A percentile compares a stretch with the other conserved stretches of the same genome.
phyloP scores from a whole-genome alignment of 202 grass and related monocot genomes.

The Eragrostis tef region DNA sequence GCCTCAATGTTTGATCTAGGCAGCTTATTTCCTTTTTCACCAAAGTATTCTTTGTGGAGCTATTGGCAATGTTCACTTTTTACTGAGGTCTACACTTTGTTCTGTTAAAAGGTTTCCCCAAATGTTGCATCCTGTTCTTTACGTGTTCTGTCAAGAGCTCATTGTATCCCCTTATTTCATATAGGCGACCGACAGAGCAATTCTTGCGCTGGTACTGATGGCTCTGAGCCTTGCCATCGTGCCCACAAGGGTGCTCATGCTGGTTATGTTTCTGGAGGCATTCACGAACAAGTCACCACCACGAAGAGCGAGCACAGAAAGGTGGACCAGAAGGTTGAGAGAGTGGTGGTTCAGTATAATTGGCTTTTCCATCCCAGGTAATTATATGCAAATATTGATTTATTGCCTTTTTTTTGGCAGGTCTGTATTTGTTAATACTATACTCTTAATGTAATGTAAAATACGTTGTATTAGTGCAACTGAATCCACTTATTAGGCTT shows the following conservation, averaged over 20 bases:
- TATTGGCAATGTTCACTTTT: constrained; percentile 11
- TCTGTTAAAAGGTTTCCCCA: background rate
- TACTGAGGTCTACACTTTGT: background rate
- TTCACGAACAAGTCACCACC: constrained; percentile 74
- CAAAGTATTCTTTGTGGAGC: background rate
- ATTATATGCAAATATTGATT: constrained; percentile 22
- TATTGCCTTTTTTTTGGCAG: background rate
- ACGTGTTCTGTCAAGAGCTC: background rate
- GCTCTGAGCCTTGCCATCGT: constrained; percentile 64
- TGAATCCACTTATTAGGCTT: background rate
- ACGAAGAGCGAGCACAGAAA: constrained; percentile 81
- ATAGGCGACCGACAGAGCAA: constrained; percentile 78
- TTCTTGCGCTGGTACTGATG: constrained; percentile 65
- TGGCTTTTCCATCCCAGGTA: constrained; percentile 94
- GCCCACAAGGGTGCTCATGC: constrained; percentile 61
- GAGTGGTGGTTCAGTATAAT: constrained; percentile 98
- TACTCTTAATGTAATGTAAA: constrained; percentile 27
- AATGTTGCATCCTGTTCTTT: background rate
- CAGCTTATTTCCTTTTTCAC: background rate
- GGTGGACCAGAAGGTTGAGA: constrained; percentile 78
- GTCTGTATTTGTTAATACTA: background rate
- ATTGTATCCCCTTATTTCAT: background rate
- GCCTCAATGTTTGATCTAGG: background rate
- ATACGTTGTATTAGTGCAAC: constrained; percentile 21
- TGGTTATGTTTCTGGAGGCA: constrained; percentile 76